Evolutionary conservation across 139 green algal species (phyloP), one percentile per base, ranked within the genome.

Genomic region (Coelastrella sp.): DNA sequence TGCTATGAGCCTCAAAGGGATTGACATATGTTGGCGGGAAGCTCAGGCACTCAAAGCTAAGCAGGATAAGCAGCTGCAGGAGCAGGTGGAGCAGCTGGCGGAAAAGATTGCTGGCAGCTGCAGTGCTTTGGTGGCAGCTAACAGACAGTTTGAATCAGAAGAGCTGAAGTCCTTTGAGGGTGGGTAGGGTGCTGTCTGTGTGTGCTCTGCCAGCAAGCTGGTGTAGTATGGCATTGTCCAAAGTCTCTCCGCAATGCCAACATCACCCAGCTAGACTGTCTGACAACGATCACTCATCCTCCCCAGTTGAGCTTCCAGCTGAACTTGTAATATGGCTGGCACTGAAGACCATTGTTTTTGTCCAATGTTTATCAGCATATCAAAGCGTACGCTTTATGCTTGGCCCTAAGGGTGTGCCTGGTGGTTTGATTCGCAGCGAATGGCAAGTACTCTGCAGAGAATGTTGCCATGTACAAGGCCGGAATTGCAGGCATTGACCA

Each of bases 1-100:
- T n/a, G 92, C 80, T 56, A 87, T 95, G 60, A 94, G 92, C 81
- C 65, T 58, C 23, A 94, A 95, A 81, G 87, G 85, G 14, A 86
- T 95, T 5, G 92, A 95, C 60, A 95, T 94, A 74, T 89, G 92
- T 73, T 93, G 94, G 90, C 81, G 94, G 3, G 94, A 96, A 85
- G 93, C 94, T 60, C 93, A 95, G 85, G 93, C 92, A 58, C 77
- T 94, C 61, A 87, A 89, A 71, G 89, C 71, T 16, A 83, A 88
- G 75, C 76, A 92, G 7, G 91, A 86, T 2, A 90, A 86, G 75
- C 86, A 93, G 65, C 74, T 93, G 65, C 56, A 60, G 58, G 76
- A 85, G n/a, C 86, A 92, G 73, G 10, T 93, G 14, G 47, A 76
- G 17, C 80, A 86, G 19, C 22, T 93, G 4, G 19, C 58, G 17